A percentile compares a stretch with the other conserved stretches of the same genome.
These are phyloP conservation scores for Candida pseudofarinosa DNA, from an alignment of 805 yeast species.

Conservation along the genomic window DNA sequence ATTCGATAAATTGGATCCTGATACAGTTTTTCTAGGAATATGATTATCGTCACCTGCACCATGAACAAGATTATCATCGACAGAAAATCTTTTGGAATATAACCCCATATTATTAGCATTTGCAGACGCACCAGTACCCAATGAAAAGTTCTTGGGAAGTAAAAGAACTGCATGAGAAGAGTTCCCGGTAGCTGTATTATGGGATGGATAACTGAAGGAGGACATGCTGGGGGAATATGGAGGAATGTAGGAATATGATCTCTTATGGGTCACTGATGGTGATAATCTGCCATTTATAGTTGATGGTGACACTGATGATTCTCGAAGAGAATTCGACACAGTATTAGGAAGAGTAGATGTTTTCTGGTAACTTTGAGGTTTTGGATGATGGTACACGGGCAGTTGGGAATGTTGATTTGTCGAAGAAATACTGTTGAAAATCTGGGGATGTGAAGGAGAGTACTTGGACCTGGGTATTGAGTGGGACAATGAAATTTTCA, in stretches of 20 bases:
- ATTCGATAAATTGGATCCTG: conserved; percentile 13
- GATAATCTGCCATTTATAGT: conserved; percentile 10
- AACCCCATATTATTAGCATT: conserved; percentile 1
- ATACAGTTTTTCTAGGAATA: conserved; percentile 2
- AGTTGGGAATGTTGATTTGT: neutral
- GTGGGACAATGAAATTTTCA: conserved; percentile 6
- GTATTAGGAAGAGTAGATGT: conserved; percentile 4
- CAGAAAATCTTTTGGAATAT: conserved; percentile 23
- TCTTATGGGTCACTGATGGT: conserved; percentile 23
- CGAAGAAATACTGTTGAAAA: neutral
- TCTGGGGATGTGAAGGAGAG: neutral
- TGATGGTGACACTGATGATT: conserved; percentile 25
- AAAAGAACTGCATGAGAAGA: conserved; percentile 46
- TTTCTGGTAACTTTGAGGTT: conserved; percentile 25
- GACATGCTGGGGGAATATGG: conserved; percentile 15
- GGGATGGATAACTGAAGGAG: conserved; percentile 6
- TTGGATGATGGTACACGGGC: conserved; percentile 27
- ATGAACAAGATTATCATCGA: conserved; percentile 18
- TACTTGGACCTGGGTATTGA: neutral
- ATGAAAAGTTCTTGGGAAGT: conserved; percentile 45
- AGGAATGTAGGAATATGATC: conserved; percentile 32
- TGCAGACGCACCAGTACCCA: conserved; percentile 7
- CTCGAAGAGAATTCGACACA: conserved; percentile 12
- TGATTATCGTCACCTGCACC: conserved; percentile 1
- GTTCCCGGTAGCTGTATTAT: conserved; percentile 3